These are phyloP conservation scores for Pichia rugopelliculosa DNA, from an alignment of 805 yeast species.

Conservation along the genomic window DNA sequence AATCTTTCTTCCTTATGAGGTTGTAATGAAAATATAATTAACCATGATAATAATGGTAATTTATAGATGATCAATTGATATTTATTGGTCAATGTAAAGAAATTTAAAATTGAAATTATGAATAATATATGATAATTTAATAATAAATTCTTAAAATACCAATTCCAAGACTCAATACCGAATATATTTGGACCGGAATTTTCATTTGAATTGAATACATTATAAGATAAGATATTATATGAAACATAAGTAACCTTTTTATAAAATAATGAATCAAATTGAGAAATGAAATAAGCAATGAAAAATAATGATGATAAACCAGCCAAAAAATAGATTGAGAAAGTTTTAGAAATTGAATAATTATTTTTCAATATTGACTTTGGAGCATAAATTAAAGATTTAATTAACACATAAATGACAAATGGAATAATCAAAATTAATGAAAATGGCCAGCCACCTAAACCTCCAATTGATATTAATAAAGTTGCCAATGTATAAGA, in stretches of 20 bases:
- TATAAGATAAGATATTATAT: conserved; percentile 73
- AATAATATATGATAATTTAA: conserved; percentile 65
- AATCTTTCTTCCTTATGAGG: conserved; percentile 95
- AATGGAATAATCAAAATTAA: conserved; percentile 59
- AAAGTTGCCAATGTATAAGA: conserved; percentile 29
- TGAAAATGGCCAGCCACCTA: conserved; percentile 90
- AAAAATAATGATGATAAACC: conserved; percentile 15
- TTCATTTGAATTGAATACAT: conserved; percentile 61
- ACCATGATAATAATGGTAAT: conserved; percentile 49
- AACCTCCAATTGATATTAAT: conserved; percentile 56
- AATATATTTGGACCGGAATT: conserved; percentile 84
- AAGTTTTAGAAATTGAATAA: conserved; percentile 4
- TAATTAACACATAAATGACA: conserved; percentile 30
- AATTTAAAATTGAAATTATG: conserved; percentile 35
- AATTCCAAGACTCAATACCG: conserved; percentile 74
- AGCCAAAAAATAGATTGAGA: conserved; percentile 14
- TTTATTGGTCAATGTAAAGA: conserved; percentile 15
- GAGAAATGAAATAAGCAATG: conserved; percentile 17
- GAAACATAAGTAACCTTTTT: conserved; percentile 61
- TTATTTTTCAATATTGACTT: conserved; percentile 9
- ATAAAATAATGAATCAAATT: conserved; percentile 58
- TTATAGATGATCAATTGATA: conserved; percentile 19
- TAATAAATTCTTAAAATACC: conserved; percentile 60
- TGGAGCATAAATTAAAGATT: conserved; percentile 6
- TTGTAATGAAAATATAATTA: conserved; percentile 55